phyloP scores from a whole-genome alignment of 805 yeast genomes.

The Candida insectorum region DNA sequence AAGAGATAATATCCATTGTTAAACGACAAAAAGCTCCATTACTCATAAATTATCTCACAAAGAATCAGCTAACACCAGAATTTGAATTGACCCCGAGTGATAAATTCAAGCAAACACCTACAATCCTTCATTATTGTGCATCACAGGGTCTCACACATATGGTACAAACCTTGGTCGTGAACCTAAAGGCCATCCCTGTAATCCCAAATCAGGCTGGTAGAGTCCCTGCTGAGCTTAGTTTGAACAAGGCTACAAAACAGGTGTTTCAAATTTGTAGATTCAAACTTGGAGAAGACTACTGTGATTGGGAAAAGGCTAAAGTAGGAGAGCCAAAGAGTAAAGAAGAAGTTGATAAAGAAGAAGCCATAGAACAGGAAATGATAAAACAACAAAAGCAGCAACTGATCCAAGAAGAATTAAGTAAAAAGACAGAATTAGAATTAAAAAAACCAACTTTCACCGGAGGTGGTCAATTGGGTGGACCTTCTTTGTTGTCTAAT shows the following conservation, averaged over 20 bases:
- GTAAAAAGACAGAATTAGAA: slow-evolving; percentile 39
- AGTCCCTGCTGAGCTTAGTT: slow-evolving; percentile 67
- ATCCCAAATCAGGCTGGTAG: slow-evolving; percentile 49
- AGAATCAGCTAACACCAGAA: slow-evolving; percentile 53
- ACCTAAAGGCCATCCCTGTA: slow-evolving; percentile 70
- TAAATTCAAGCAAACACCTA: slow-evolving; percentile 58
- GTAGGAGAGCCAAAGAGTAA: slow-evolving; percentile 60
- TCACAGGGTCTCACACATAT: slow-evolving; percentile 63
- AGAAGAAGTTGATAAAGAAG: slow-evolving; percentile 51
- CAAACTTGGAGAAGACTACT: slow-evolving; percentile 62
- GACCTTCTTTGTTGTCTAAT: slow-evolving; percentile 36
- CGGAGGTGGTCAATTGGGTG: slow-evolving; percentile 31
- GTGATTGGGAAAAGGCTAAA: slow-evolving; percentile 67
- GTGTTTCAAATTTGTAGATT: slow-evolving; percentile 68
- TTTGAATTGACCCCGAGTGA: slow-evolving; percentile 53
- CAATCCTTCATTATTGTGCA: slow-evolving; percentile 76
- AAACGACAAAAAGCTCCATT: slow-evolving; percentile 78
- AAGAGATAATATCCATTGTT: slow-evolving; percentile 55
- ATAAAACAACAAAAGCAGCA: slow-evolving; percentile 38
- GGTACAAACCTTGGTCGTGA: slow-evolving; percentile 58
- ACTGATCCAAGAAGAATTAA: slow-evolving; percentile 43
- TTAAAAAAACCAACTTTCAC: slow-evolving; percentile 27
- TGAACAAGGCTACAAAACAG: slow-evolving; percentile 41
- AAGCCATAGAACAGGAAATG: slow-evolving; percentile 31
- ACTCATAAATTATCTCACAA: slow-evolving; percentile 56